Evolutionary conservation across 257 asterid genomes (phyloP).

Genomic region (Solanum sitiens): DNA sequence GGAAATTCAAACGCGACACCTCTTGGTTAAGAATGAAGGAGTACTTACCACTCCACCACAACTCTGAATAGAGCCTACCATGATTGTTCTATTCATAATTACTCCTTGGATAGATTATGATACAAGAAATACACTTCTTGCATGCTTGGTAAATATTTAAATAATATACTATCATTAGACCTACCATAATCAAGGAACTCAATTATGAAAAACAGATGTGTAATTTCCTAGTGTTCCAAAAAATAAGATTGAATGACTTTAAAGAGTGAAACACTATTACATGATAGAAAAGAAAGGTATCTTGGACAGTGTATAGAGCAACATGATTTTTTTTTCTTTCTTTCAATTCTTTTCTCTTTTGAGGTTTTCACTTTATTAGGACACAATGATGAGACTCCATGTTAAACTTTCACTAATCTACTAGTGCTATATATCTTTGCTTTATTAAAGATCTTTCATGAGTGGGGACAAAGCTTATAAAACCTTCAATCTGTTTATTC

Average conservation of each 20-base stretch:
- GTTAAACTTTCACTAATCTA: background rate
- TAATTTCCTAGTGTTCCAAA: background rate
- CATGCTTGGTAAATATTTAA: background rate
- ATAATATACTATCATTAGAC: background rate
- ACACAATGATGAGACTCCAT: conserved; percentile 1
- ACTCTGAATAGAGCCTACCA: background rate
- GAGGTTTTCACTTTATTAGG: conserved; percentile 1
- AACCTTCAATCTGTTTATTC: background rate
- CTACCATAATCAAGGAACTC: background rate
- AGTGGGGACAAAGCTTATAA: background rate
- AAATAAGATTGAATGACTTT: background rate
- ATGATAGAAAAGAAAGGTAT: background rate
- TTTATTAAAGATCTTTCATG: background rate
- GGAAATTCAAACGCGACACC: too few species aligned
- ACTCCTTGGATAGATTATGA: background rate
- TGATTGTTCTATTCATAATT: background rate
- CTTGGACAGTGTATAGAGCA: background rate
- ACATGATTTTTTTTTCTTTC: background rate
- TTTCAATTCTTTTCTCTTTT: background rate
- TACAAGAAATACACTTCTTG: background rate
- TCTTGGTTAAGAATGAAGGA: too few species aligned
- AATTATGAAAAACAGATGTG: background rate
- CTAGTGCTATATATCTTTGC: background rate
- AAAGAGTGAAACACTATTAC: background rate
- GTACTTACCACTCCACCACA: too few species aligned